Evolutionary conservation across 371 early-diverging fungal species (phyloP).

Genomic region (Mortierella sp.): DNA sequence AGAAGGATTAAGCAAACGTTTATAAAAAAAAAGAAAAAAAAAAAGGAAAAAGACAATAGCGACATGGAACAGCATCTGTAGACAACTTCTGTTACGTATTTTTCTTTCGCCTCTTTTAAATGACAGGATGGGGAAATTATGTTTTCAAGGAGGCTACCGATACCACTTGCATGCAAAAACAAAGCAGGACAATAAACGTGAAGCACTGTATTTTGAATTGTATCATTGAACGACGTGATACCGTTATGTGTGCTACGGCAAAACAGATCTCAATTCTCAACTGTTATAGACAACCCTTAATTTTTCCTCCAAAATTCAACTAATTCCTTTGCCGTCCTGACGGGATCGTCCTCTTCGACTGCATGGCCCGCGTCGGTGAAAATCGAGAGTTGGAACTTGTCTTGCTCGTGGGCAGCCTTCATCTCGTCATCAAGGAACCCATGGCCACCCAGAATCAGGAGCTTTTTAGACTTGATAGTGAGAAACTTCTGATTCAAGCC

Average conservation of each 20-base stretch:
- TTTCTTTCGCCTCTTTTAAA: neutral
- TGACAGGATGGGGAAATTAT: neutral
- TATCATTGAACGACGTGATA: neutral
- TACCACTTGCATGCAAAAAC: neutral
- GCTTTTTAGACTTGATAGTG: slow-evolving; percentile 68
- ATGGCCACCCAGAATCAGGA: slow-evolving; percentile 87
- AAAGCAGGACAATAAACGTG: neutral
- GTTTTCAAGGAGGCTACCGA: neutral
- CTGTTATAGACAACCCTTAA: neutral
- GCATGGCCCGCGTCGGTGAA: slow-evolving; percentile 86
- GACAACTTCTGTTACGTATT: neutral
- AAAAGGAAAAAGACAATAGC: neutral
- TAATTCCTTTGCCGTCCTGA: slow-evolving; percentile 71
- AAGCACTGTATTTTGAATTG: neutral
- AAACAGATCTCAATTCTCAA: neutral
- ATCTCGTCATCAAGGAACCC: slow-evolving; percentile 89
- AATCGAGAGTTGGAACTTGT: slow-evolving; percentile 85
- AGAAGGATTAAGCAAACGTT: slow-evolving; percentile 66
- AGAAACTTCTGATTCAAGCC: slow-evolving; percentile 85
- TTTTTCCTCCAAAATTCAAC: slow-evolving; percentile 34
- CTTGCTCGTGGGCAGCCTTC: slow-evolving; percentile 93
- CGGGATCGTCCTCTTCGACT: slow-evolving; percentile 91
- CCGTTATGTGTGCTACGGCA: neutral
- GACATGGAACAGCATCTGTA: neutral
- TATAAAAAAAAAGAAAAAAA: neutral